Percentiles rank a stretch among this genome's conserved stretches.
These are phyloP conservation scores for Fusarium bactridioides DNA, from an alignment of 2,329 filamentous ascomycete genomes.

Conservation along the genomic window DNA sequence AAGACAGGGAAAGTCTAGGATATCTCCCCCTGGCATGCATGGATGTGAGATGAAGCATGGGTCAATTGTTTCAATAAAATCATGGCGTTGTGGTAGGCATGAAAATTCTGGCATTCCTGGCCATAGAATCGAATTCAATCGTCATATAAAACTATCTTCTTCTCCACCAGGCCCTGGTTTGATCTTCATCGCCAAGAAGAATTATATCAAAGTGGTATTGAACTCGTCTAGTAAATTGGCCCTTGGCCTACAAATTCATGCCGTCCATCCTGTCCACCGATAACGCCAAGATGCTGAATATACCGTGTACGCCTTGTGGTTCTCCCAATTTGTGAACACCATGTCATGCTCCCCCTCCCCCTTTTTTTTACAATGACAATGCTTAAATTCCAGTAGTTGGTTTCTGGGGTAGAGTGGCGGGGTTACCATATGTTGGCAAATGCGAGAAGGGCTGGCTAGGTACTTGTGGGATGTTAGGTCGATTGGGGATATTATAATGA, in stretches of 20 bases:
- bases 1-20: slow-evolving; percentile 35
- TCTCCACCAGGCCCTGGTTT: neutral
- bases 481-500: slow-evolving; percentile 56
- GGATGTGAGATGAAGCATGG: slow-evolving; percentile 43
- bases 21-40: slow-evolving; percentile 36
- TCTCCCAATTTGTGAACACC: slow-evolving; percentile 41
- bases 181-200: slow-evolving; percentile 14
- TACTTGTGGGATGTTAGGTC: slow-evolving; percentile 54
- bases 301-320: slow-evolving; percentile 46
- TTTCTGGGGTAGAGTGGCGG: slow-evolving; percentile 67
- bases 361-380: slow-evolving; percentile 23
- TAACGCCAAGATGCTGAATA: slow-evolving; percentile 53
- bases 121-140: slow-evolving; percentile 48
- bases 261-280: slow-evolving; percentile 47
- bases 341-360: slow-evolving; percentile 39
- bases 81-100: slow-evolving; percentile 51
- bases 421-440: slow-evolving; percentile 66
- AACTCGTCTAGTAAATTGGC: slow-evolving; percentile 43
- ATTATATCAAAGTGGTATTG: slow-evolving; percentile 42
- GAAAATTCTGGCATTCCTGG: slow-evolving; percentile 44
- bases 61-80: slow-evolving; percentile 48
- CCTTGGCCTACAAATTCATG: slow-evolving; percentile 43
- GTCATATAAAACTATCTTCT: slow-evolving; percentile 39
- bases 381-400: slow-evolving; percentile 59
- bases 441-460: slow-evolving; percentile 59